Percentiles rank a stretch among this genome's conserved stretches.
These are phyloP conservation scores for Pyrus hybrid DNA, from an alignment of 331 rosid genomes.

Conservation along the genomic window DNA sequence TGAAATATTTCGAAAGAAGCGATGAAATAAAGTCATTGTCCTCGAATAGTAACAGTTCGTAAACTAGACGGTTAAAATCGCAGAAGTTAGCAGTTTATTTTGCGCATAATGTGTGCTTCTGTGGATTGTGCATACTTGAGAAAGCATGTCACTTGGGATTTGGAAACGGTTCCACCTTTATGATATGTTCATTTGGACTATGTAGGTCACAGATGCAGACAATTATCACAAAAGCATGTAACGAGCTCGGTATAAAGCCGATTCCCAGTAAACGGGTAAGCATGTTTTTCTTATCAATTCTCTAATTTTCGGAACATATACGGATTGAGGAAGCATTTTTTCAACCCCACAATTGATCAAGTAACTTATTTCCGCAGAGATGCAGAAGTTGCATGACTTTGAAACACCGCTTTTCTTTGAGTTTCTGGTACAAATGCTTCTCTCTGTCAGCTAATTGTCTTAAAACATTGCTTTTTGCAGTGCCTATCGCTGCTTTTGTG, in stretches of 20 bases:
- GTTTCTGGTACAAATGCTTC: neutral
- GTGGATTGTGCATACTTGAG: neutral
- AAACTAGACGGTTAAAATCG: neutral
- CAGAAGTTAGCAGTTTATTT: neutral
- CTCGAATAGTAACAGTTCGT: neutral
- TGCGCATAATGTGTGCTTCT: neutral
- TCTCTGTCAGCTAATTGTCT: neutral
- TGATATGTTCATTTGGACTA: neutral
- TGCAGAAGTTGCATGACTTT: neutral
- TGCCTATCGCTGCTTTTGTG: conserved; percentile 72
- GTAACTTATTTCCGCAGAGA: neutral
- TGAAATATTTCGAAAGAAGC: too few relatives aligned
- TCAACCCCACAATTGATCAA: neutral
- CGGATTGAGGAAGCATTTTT: neutral
- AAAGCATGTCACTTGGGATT: neutral
- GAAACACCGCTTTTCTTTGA: neutral
- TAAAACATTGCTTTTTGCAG: conserved; percentile 32
- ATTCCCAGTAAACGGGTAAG: conserved; percentile 90
- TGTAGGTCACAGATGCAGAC: conserved; percentile 97
- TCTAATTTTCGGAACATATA: neutral
- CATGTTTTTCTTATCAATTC: neutral
- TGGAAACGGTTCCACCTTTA: neutral
- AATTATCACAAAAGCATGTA: conserved; percentile 78
- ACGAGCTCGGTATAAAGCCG: conserved; percentile 73
- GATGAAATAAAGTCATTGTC: neutral